Percentiles rank a stretch among this genome's conserved stretches.
Evolutionary conservation across 2,329 filamentous ascomycete genomes (phyloP).

Genomic region (Diaporthe australafricana): DNA sequence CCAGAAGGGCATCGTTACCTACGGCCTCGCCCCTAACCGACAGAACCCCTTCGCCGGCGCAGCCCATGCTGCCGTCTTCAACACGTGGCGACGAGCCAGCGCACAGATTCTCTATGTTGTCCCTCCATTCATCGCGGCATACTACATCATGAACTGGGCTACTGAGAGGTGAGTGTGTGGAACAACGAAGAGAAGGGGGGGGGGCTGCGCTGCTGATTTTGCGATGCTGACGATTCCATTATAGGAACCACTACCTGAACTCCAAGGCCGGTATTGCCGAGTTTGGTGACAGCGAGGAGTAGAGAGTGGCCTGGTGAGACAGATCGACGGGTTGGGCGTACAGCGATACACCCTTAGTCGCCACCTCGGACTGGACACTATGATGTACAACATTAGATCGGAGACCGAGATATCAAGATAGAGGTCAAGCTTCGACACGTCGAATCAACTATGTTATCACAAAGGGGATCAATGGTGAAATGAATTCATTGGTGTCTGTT

Average conservation of each 20-base stretch:
- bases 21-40: slow-evolving; percentile 86
- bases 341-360: neutral
- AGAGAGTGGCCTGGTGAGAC: slow-evolving; percentile 39
- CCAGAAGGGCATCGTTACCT: slow-evolving; percentile 75
- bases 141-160: slow-evolving; percentile 91
- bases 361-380: neutral
- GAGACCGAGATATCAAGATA: slow-evolving; percentile 12
- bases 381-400: slow-evolving; percentile 34
- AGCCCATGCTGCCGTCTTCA: slow-evolving; percentile 88
- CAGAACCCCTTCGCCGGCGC: slow-evolving; percentile 88
- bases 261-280: slow-evolving; percentile 78
- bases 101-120: slow-evolving; percentile 90
- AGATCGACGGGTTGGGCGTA: neutral
- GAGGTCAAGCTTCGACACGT: slow-evolving; percentile 10
- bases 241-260: slow-evolving; percentile 84
- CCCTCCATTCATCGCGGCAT: slow-evolving; percentile 81
- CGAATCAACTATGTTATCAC: neutral
- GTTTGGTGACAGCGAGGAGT: slow-evolving; percentile 58
- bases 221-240: slow-evolving; percentile 37
- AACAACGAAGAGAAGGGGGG: neutral
- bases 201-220: too few species aligned
- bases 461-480: neutral
- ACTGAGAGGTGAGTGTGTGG: slow-evolving; percentile 79
- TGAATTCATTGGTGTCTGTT: neutral
- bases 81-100: slow-evolving; percentile 88